A percentile compares a stretch with the other conserved stretches of the same genome.
These are phyloP conservation scores for Beauveria brongniartii DNA, from an alignment of 2,329 filamentous ascomycete species.

Conservation along the genomic window DNA sequence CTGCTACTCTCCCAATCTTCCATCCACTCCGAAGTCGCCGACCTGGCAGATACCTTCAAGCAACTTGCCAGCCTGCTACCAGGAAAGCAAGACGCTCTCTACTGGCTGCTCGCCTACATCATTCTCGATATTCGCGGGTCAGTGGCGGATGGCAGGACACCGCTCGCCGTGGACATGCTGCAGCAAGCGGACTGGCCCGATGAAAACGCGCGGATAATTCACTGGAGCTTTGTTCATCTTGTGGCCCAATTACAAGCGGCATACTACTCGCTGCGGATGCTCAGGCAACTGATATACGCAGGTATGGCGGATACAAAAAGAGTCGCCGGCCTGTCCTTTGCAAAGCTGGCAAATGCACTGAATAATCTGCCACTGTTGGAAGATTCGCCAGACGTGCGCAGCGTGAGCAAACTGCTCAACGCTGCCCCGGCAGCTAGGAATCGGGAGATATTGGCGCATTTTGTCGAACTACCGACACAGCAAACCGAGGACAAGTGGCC, in stretches of 20 bases:
- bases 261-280: slow-evolving; percentile 31
- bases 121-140: slow-evolving; percentile 23
- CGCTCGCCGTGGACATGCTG: slow-evolving; percentile 18
- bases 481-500: neutral
- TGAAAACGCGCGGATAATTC: slow-evolving; percentile 10
- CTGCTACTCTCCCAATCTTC: slow-evolving; percentile 12
- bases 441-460: neutral
- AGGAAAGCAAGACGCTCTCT: neutral
- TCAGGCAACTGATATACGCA: slow-evolving; percentile 30
- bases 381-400: slow-evolving; percentile 18
- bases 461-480: slow-evolving; percentile 14
- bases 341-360: slow-evolving; percentile 14
- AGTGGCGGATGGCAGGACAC: slow-evolving; percentile 20
- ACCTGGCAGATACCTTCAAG: slow-evolving; percentile 17
- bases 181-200: slow-evolving; percentile 11
- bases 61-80: neutral
- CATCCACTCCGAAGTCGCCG: slow-evolving; percentile 10
- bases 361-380: slow-evolving; percentile 19
- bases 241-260: slow-evolving; percentile 49
- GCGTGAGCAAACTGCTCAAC: slow-evolving; percentile 3
- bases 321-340: slow-evolving; percentile 2
- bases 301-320: neutral
- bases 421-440: neutral
- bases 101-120: slow-evolving; percentile 22
- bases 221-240: slow-evolving; percentile 55